A percentile compares a stretch with the other conserved stretches of the same genome.
Conservation (phyloP, 768 basidiomycete species). For the Termitomyces bulborhizus region DNA sequence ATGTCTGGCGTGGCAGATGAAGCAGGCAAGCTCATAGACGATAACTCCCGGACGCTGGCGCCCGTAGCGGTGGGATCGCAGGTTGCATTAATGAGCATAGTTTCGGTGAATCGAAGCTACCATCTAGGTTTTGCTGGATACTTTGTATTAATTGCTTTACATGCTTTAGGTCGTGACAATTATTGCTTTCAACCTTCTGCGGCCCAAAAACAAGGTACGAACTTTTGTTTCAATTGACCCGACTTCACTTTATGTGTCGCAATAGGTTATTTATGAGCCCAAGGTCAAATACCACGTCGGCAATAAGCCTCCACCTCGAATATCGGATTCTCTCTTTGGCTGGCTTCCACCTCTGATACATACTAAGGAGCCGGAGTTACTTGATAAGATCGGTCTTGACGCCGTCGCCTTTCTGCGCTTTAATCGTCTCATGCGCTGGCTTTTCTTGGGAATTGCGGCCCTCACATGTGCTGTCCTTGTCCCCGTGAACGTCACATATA, state of each 20-base stretch:
- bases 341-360: constrained; percentile 87
- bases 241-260: constrained; percentile 5
- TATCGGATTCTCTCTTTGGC: constrained; percentile 77
- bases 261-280: constrained; percentile 83
- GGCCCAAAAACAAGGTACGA: constrained; percentile 83
- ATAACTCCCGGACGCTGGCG: constrained; percentile 61
- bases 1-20: constrained; percentile 31
- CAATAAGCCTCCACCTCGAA: constrained; percentile 70
- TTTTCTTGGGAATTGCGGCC: constrained; percentile 60
- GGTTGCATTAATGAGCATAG: constrained; percentile 61
- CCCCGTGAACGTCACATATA: constrained; percentile 84
- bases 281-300: constrained; percentile 89
- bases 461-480: constrained; percentile 71
- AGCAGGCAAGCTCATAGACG: constrained; percentile 33
- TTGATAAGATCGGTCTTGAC: constrained; percentile 87
- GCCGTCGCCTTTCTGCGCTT: constrained; percentile 92
- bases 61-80: constrained; percentile 79
- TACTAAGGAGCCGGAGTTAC: constrained; percentile 82
- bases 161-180: constrained; percentile 52
- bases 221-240: neutral
- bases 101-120: constrained; percentile 51
- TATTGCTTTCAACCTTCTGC: constrained; percentile 71
- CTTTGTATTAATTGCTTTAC: constrained; percentile 4
- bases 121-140: neutral
- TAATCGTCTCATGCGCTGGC: constrained; percentile 72